Evolutionary conservation across 164 flowering plant genomes (phyloP), one percentile per base, ranked within the genome.

Genomic region (Houttuynia cordata): DNA sequence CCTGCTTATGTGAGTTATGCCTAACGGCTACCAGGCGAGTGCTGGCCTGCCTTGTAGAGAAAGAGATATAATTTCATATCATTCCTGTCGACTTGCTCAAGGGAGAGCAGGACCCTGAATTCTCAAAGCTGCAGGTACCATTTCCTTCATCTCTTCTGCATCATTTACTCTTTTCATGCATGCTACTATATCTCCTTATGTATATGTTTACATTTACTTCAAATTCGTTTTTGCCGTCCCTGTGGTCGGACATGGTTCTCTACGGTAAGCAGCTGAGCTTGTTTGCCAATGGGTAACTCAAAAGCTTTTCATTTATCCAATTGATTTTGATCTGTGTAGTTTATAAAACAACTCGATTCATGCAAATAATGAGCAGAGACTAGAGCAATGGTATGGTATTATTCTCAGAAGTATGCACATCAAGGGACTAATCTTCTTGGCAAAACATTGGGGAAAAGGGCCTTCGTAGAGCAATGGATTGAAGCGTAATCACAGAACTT

Each of bases 31-130:
- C 73, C 1, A 75, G 80, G 76, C 64, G 85, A 30, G 85, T 81
- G 24, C 57, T 80, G 8, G 69, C 64, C 12, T 75, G 81, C 57
- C 67, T 81, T 8, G 17, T 74, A 3, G 84, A 83, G 76, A 83
- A 83, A 67, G 74, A 58, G 24, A 59, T 81, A 8, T 76, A 75
- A 19, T 83, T 74, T 53, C 81, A 80, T 65, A 62, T 75, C 37
- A 67, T 79, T 10, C 76, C 73, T 0, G 57, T 81, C 20, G 88
- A 83, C 70, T 4, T 81, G 24, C 20, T 78, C 74, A 79, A 71
- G 19, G 80, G 80, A 42, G 85, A 78, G 64, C 69, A 79, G 60
- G 22, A 51, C 17, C 87, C 84, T 20, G 78, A 75, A 0, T 80
- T 56, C 67, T 84, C 77, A 68, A 71, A 71, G 20, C 34, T 82